These are phyloP conservation scores for Oryza punctata DNA, from an alignment of 176 grass and related monocot species.

Conservation along the genomic window DNA sequence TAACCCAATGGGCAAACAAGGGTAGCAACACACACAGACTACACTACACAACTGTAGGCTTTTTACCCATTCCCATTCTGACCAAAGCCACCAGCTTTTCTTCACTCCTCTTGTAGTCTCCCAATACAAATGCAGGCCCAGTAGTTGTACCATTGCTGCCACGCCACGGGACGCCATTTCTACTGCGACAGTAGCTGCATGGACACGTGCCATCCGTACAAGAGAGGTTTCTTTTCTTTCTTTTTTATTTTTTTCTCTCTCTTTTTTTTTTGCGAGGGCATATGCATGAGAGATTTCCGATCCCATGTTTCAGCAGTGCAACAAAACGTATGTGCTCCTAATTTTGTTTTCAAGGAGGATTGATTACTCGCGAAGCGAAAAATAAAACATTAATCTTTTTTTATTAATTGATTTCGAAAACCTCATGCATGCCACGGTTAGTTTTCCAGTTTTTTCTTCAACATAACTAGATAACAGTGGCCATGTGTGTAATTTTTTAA, in stretches of 20 bases:
- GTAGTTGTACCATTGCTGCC: constrained; percentile 17
- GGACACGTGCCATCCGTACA: constrained; percentile 22
- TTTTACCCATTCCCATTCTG: constrained; percentile 39
- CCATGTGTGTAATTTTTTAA: not conserved
- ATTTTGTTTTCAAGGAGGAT: not conserved
- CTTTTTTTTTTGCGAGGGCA: not conserved
- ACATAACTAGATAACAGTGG: not conserved
- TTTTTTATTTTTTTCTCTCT: not conserved
- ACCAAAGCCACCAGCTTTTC: constrained; percentile 31
- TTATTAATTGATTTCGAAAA: not conserved
- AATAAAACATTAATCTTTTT: not conserved
- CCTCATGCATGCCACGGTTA: not conserved
- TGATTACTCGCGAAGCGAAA: not conserved
- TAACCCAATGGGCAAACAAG: constrained; percentile 41
- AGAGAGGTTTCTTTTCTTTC: not conserved
- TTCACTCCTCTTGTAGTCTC: constrained; percentile 34
- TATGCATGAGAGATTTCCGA: too few species aligned
- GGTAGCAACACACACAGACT: not conserved
- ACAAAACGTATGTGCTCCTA: not conserved
- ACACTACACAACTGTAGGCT: constrained; percentile 11
- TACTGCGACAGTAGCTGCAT: not conserved
- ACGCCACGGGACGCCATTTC: constrained; percentile 29
- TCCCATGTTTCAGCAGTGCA: not conserved
- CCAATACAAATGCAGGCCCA: constrained; percentile 36
- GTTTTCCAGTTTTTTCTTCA: not conserved